phyloP scores from a whole-genome alignment of 768 basidiomycete genomes.

The Boletellus sp. region DNA sequence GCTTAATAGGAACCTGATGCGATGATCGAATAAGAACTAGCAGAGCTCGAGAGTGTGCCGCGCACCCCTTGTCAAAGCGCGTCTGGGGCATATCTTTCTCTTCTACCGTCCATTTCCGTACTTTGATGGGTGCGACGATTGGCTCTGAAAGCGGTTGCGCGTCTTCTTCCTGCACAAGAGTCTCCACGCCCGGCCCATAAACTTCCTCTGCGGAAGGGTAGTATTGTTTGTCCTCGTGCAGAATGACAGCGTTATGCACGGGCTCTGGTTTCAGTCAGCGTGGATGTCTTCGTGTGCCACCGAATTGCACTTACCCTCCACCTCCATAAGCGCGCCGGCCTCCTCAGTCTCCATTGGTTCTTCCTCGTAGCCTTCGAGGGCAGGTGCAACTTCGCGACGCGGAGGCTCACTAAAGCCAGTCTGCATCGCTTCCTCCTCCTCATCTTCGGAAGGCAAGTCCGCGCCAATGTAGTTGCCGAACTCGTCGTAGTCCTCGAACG shows the following conservation, averaged over 20 bases:
- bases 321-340: conserved; percentile 74
- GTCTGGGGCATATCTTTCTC: conserved; percentile 96
- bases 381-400: conserved; percentile 41
- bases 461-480: conserved; percentile 98
- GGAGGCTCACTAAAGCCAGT: conserved; percentile 42
- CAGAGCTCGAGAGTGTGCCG: not conserved
- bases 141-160: conserved; percentile 93
- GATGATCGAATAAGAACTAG: conserved; percentile 8
- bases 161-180: conserved; percentile 97
- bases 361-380: conserved; percentile 84
- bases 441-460: conserved; percentile 83
- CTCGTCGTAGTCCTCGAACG: conserved; percentile 81
- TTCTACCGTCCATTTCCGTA: conserved; percentile 90
- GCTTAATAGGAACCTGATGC: conserved; percentile 79
- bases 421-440: conserved; percentile 53
- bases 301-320: conserved; percentile 58
- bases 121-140: conserved; percentile 92
- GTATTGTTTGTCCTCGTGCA: conserved; percentile 98
- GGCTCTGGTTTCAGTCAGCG: conserved; percentile 50
- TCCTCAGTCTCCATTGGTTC: conserved; percentile 54
- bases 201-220: conserved; percentile 90
- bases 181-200: conserved; percentile 92
- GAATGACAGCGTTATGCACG: conserved; percentile 73
- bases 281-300: not conserved
- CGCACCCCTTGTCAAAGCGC: conserved; percentile 95